Conservation (phyloP, 1,284 basidiomycete genomes). For the Irpex sp. region DNA sequence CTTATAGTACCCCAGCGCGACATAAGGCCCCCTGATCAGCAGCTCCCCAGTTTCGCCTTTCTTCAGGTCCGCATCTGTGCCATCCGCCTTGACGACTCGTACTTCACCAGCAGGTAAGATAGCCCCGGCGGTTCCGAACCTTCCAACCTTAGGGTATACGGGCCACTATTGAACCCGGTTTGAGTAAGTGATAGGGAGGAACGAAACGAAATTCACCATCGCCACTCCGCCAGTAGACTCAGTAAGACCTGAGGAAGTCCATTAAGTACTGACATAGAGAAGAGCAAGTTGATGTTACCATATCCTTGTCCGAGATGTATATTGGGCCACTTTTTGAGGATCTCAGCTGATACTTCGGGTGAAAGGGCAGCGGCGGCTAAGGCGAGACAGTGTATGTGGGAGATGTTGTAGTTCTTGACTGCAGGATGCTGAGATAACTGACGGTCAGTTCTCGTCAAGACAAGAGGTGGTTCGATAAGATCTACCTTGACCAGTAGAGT, state of each 20-base stretch:
- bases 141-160: constrained; percentile 24
- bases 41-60: constrained; percentile 51
- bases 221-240: constrained; percentile 56
- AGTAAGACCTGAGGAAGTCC: constrained; percentile 42
- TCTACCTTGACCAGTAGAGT: constrained; percentile 68
- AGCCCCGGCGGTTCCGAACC: constrained; percentile 43
- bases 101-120: constrained; percentile 44
- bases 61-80: constrained; percentile 36
- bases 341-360: constrained; percentile 63
- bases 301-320: constrained; percentile 75
- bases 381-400: constrained; percentile 65
- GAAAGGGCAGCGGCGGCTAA: constrained; percentile 82
- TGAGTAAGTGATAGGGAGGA: background rate
- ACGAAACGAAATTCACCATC: constrained; percentile 15
- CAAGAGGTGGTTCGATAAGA: background rate
- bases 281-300: constrained; percentile 41
- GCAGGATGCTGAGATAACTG: constrained; percentile 61
- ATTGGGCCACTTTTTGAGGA: constrained; percentile 63
- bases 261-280: background rate
- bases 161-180: background rate
- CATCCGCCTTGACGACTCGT: constrained; percentile 48
- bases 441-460: constrained; percentile 1
- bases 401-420: constrained; percentile 73
- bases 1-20: constrained; percentile 49
- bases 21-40: constrained; percentile 45